Conservation (phyloP, 371 early-diverging fungal species). For the Phascolomyces articulosus region DNA sequence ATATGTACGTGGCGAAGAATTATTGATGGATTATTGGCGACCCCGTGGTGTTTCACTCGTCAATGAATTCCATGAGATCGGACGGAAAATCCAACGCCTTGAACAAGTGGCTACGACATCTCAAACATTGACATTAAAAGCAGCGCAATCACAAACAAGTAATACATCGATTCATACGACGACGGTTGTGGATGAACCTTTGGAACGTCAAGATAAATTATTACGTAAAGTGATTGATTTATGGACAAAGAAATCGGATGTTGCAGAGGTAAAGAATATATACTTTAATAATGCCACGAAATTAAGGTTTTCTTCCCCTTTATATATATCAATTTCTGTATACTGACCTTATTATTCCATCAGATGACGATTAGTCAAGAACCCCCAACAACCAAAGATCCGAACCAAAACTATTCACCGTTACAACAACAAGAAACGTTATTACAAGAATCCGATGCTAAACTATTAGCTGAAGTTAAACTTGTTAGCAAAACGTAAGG, state of each 20-base stretch:
- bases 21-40: conserved; percentile 69
- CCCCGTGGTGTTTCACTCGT: conserved; percentile 78
- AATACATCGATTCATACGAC: conserved; percentile 1
- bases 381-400: conserved; percentile 33
- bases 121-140: conserved; percentile 11
- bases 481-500: conserved; percentile 58
- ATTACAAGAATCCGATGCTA: conserved; percentile 22
- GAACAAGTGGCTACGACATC: conserved; percentile 57
- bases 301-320: not conserved
- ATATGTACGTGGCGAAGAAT: conserved; percentile 87
- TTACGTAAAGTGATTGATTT: conserved; percentile 43
- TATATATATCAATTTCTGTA: conserved; percentile 9
- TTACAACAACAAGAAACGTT: conserved; percentile 5
- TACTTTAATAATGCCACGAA: not conserved
- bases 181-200: not conserved
- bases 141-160: conserved; percentile 15
- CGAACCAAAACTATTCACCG: conserved; percentile 18
- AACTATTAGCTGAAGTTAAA: conserved; percentile 62
- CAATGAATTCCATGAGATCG: conserved; percentile 56
- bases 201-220: conserved; percentile 30
- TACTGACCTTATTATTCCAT: not conserved
- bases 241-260: conserved; percentile 52
- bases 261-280: conserved; percentile 45
- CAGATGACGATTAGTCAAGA: conserved; percentile 57
- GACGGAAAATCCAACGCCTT: conserved; percentile 31